A percentile compares a stretch with the other conserved stretches of the same genome.
Evolutionary conservation across 148 eudicot genomes (phyloP).

Genomic region (Diospyros kaki): DNA sequence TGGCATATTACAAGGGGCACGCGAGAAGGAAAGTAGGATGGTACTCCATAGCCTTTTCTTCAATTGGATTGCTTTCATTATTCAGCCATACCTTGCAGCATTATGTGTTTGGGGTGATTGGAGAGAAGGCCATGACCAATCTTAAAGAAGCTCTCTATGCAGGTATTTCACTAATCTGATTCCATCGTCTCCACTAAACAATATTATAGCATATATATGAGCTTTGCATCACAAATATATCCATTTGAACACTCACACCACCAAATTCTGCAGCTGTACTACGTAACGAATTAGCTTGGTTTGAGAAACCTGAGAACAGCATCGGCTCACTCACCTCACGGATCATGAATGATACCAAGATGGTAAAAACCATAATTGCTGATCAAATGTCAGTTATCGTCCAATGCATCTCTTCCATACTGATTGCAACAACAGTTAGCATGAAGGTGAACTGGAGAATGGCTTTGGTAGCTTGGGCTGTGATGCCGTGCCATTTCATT

Average conservation of each 20-base stretch:
- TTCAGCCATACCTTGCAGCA: conserved; percentile 51
- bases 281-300: conserved; percentile 42
- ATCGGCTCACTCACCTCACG: conserved; percentile 38
- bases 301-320: conserved; percentile 41
- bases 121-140: conserved; percentile 47
- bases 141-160: conserved; percentile 37
- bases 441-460: conserved; percentile 40
- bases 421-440: conserved; percentile 45
- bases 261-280: conserved; percentile 1
- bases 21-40: conserved; percentile 29
- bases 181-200: neutral
- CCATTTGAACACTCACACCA: neutral
- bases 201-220: neutral
- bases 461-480: conserved; percentile 58
- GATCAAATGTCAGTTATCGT: conserved; percentile 44
- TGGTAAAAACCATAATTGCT: conserved; percentile 41
- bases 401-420: conserved; percentile 45
- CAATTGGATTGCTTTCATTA: conserved; percentile 39
- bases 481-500: conserved; percentile 53
- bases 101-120: conserved; percentile 36
- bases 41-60: conserved; percentile 34
- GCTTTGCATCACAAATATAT: neutral
- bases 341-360: conserved; percentile 34
- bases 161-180: conserved; percentile 25
- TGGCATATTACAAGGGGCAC: conserved; percentile 27